phyloP scores from a whole-genome alignment of 2,329 filamentous ascomycete genomes.

The Knufia petricola region DNA sequence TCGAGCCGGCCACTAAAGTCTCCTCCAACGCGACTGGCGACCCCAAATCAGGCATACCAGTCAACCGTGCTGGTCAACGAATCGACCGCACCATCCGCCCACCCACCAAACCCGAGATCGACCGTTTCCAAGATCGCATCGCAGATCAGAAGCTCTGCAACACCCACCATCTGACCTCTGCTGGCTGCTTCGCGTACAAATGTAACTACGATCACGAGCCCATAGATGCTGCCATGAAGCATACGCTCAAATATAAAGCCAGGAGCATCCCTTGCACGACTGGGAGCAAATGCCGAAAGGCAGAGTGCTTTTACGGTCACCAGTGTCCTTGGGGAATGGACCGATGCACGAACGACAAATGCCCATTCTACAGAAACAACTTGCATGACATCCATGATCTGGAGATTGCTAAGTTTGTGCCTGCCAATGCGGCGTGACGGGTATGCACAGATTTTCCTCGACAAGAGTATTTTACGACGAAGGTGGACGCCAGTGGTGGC shows the following conservation, averaged over 20 bases:
- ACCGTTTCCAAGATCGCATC: slow-evolving; percentile 32
- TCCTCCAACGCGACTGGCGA: slow-evolving; percentile 25
- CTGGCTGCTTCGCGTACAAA: slow-evolving; percentile 18
- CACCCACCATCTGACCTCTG: slow-evolving; percentile 35
- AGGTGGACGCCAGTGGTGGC: neutral
- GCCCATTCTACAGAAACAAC: slow-evolving; percentile 13
- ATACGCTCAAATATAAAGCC: slow-evolving; percentile 38
- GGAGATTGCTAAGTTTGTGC: slow-evolving; percentile 16
- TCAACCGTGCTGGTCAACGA: slow-evolving; percentile 40
- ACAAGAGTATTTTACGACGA: neutral
- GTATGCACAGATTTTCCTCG: too few species aligned
- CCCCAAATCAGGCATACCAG: slow-evolving; percentile 28
- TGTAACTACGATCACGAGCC: slow-evolving; percentile 41
- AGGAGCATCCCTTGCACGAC: slow-evolving; percentile 35
- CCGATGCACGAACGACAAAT: slow-evolving; percentile 16
- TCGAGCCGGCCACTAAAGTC: slow-evolving; percentile 10
- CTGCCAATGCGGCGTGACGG: slow-evolving; percentile 11
- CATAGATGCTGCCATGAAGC: slow-evolving; percentile 31
- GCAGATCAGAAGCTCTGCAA: slow-evolving; percentile 41
- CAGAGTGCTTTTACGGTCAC: slow-evolving; percentile 40
- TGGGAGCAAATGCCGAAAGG: slow-evolving; percentile 33
- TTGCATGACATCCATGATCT: slow-evolving; percentile 18
- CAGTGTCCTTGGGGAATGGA: slow-evolving; percentile 19
- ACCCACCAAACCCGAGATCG: slow-evolving; percentile 31
- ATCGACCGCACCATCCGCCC: slow-evolving; percentile 36